A percentile compares a stretch with the other conserved stretches of the same genome.
These are phyloP conservation scores for Pyrus hybrid DNA, from an alignment of 331 rosid species.

Conservation along the genomic window DNA sequence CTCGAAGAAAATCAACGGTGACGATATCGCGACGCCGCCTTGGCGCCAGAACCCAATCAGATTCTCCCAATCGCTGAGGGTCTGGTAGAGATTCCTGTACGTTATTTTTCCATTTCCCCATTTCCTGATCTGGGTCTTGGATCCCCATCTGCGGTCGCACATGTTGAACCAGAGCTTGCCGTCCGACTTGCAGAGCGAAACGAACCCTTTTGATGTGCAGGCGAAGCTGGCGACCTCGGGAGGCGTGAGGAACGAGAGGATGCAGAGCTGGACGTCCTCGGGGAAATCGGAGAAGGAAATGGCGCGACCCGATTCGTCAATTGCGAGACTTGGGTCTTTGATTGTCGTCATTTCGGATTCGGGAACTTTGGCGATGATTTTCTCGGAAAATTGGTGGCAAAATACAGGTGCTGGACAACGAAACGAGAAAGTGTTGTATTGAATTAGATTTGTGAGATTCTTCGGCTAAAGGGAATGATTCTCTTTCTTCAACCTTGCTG, in stretches of 20 bases:
- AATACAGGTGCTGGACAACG: not conserved
- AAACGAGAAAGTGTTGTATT: not conserved
- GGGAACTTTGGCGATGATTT: not conserved
- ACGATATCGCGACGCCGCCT: constrained; percentile 42
- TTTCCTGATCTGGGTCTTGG: constrained; percentile 51
- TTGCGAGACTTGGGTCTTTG: not conserved
- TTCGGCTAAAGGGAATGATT: constrained; percentile 29
- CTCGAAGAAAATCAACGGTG: constrained; percentile 69
- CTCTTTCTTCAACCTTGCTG: not conserved
- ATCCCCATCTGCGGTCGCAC: constrained; percentile 86
- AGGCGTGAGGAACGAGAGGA: constrained; percentile 73
- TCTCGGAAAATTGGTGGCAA: not conserved
- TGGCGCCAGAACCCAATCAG: constrained; percentile 93
- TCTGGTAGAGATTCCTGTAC: constrained; percentile 48
- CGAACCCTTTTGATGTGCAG: constrained; percentile 67
- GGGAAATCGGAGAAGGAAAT: constrained; percentile 66
- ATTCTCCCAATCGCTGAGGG: constrained; percentile 64
- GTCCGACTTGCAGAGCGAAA: constrained; percentile 48
- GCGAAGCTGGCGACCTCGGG: constrained; percentile 60
- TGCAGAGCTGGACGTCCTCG: constrained; percentile 75
- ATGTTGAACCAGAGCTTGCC: constrained; percentile 70
- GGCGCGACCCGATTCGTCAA: constrained; percentile 1
- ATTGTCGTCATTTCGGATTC: constrained; percentile 17
- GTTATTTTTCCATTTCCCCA: constrained; percentile 61
- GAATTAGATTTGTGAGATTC: constrained; percentile 18